Conservation (phyloP, 805 yeast genomes). For the Lachancea cidri region DNA sequence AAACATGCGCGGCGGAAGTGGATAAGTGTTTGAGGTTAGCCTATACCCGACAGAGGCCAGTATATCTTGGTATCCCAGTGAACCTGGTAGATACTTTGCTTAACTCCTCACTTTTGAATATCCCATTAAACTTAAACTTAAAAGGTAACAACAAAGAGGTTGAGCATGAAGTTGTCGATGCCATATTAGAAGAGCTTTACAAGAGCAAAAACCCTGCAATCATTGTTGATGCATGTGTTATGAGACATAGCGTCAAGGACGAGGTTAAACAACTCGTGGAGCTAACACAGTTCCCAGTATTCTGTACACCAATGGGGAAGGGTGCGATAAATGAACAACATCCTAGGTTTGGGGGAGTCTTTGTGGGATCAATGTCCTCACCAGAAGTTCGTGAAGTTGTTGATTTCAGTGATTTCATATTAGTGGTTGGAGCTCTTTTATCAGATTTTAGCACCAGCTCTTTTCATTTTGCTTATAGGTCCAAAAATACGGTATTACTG, state of each 20-base stretch:
- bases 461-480: conserved; percentile 49
- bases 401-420: conserved; percentile 53
- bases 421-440: conserved; percentile 56
- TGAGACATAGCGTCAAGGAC: conserved; percentile 46
- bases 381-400: conserved; percentile 43
- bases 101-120: conserved; percentile 33
- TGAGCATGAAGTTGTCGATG: conserved; percentile 35
- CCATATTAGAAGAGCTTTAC: conserved; percentile 46
- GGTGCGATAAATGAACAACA: conserved; percentile 54
- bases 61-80: conserved; percentile 63
- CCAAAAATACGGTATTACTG: conserved; percentile 50
- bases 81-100: conserved; percentile 47
- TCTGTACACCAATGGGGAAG: conserved; percentile 56
- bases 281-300: conserved; percentile 46
- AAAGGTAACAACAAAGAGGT: conserved; percentile 19
- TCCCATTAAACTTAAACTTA: conserved; percentile 28
- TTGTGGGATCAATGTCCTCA: conserved; percentile 51
- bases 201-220: conserved; percentile 50
- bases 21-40: conserved; percentile 42
- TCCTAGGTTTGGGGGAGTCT: conserved; percentile 57
- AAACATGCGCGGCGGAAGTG: conserved; percentile 50
- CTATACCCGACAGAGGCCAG: conserved; percentile 56
- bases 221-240: conserved; percentile 58
- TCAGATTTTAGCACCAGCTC: conserved; percentile 57
- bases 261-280: conserved; percentile 40